Evolutionary conservation across 2,329 filamentous ascomycete species (phyloP).

Genomic region (Chaetomiaceae sp.): DNA sequence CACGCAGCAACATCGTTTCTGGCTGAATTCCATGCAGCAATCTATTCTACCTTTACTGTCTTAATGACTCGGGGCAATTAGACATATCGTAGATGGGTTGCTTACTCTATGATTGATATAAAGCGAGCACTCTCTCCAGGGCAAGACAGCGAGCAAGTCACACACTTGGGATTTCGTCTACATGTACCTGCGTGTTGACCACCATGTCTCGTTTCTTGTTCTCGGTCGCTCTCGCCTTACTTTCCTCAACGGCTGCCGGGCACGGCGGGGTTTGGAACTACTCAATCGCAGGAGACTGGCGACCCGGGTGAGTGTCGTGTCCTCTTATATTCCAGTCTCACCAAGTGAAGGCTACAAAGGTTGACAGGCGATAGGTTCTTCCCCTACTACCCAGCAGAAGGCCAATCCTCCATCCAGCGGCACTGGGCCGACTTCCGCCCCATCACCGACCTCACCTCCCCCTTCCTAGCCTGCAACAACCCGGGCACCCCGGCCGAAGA

Average conservation of each 20-base stretch:
- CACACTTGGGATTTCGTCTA: too few species aligned
- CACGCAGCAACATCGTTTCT: too few species aligned
- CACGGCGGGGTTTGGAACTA: slow-evolving; percentile 10
- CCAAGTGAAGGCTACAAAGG: not conserved
- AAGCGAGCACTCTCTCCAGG: too few species aligned
- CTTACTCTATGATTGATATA: too few species aligned
- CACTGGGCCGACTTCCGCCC: slow-evolving; percentile 8
- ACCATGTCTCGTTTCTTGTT: too few species aligned
- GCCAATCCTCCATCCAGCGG: slow-evolving; percentile 2
- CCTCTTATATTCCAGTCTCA: not conserved
- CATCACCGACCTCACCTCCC: not conserved
- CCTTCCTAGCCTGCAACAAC: slow-evolving; percentile 1
- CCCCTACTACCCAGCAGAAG: slow-evolving; percentile 5
- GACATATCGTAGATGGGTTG: too few species aligned
- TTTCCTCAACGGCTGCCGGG: not conserved
- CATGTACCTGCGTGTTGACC: too few species aligned
- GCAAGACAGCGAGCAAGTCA: too few species aligned
- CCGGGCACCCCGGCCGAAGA: slow-evolving; percentile 1
- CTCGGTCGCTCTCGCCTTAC: too few species aligned
- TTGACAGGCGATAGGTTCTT: not conserved
- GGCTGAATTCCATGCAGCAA: too few species aligned
- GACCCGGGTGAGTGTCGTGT: not conserved
- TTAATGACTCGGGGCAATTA: too few species aligned
- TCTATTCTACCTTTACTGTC: too few species aligned
- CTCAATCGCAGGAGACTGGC: slow-evolving; percentile 5